phyloP scores from a whole-genome alignment of 140 eudicot species.

The Senecio squalidus region DNA sequence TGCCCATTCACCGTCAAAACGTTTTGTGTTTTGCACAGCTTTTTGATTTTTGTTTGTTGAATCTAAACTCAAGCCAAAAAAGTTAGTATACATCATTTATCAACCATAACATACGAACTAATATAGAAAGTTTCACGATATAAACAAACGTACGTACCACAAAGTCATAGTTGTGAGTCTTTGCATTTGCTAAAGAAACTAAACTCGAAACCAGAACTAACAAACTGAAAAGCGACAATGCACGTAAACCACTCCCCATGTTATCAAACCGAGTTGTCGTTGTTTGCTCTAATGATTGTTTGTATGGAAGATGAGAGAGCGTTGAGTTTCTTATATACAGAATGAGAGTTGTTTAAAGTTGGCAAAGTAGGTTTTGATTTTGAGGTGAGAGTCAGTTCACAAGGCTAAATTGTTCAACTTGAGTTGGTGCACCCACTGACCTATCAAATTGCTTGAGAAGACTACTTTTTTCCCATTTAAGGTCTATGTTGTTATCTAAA shows the following conservation, averaged over 20 bases:
- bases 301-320: constrained; percentile 33
- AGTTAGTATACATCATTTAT: constrained; percentile 15
- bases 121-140: neutral
- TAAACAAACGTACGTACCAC: constrained; percentile 48
- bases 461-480: constrained; percentile 15
- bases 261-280: constrained; percentile 15
- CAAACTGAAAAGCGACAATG: constrained; percentile 26
- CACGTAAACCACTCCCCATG: constrained; percentile 30
- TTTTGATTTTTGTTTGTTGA: constrained; percentile 78
- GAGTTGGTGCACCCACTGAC: constrained; percentile 92
- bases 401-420: constrained; percentile 42
- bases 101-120: neutral
- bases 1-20: constrained; percentile 78
- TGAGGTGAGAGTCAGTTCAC: constrained; percentile 38
- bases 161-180: constrained; percentile 67
- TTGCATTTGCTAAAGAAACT: constrained; percentile 40
- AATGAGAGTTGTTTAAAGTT: constrained; percentile 55
- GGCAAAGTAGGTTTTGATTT: constrained; percentile 82
- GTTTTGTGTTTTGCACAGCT: constrained; percentile 66
- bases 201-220: constrained; percentile 36
- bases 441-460: constrained; percentile 49
- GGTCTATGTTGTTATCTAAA: neutral
- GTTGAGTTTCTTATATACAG: constrained; percentile 41
- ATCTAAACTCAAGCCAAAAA: constrained; percentile 38
- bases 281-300: neutral